These are phyloP conservation scores for Penicillium lagena DNA, from an alignment of 495 filamentous ascomycete species.

Conservation along the genomic window DNA sequence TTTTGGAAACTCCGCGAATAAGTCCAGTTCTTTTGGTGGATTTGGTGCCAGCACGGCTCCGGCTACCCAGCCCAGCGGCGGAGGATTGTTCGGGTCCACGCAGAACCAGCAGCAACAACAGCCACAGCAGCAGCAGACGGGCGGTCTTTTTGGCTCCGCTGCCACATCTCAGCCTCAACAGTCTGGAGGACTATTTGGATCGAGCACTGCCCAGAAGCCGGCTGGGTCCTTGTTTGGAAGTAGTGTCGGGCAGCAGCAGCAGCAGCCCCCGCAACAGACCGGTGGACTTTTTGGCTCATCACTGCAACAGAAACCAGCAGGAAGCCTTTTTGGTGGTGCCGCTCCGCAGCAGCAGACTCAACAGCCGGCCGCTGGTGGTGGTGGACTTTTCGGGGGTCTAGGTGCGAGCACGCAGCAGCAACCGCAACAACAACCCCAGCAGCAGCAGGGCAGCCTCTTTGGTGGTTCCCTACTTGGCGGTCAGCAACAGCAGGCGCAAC, in stretches of 20 bases:
- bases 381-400: slow-evolving; percentile 18
- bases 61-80: slow-evolving; percentile 10
- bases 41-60: slow-evolving; percentile 13
- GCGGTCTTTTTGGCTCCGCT: slow-evolving; percentile 16
- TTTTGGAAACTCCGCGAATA: slow-evolving; percentile 28
- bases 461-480: slow-evolving; percentile 27
- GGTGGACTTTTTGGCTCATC: slow-evolving; percentile 23
- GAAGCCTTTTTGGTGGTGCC: slow-evolving; percentile 20
- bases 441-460: slow-evolving; percentile 17
- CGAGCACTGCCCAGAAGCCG: slow-evolving; percentile 27
- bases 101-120: slow-evolving; percentile 19
- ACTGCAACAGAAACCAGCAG: slow-evolving; percentile 34
- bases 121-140: slow-evolving; percentile 18
- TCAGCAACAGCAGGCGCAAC: slow-evolving; percentile 31
- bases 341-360: slow-evolving; percentile 30
- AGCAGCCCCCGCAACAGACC: slow-evolving; percentile 17
- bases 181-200: slow-evolving; percentile 28
- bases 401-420: slow-evolving; percentile 16
- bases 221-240: slow-evolving; percentile 19
- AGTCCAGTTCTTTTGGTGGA: slow-evolving; percentile 31
- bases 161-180: slow-evolving; percentile 21
- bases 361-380: slow-evolving; percentile 24
- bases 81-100: slow-evolving; percentile 22
- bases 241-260: slow-evolving; percentile 12
- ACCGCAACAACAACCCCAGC: slow-evolving; percentile 11